Base-by-base conservation (phyloP, 2,329 filamentous ascomycete species). In the Exophiala spinifera region DNA sequence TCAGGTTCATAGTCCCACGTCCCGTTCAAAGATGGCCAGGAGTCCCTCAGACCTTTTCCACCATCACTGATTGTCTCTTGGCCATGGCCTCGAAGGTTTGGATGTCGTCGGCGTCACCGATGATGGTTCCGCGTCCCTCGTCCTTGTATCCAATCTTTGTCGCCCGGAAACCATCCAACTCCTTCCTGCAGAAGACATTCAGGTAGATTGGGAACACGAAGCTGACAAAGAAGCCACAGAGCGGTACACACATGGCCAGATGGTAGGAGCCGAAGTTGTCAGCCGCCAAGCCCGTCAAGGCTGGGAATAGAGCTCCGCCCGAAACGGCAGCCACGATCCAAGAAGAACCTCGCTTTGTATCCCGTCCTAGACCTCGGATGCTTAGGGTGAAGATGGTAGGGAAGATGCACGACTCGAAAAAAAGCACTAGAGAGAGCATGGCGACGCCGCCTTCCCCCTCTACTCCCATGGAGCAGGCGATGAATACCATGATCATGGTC, bases 391-490 rank as follows among this genome's bases (percentile, higher is more conserved):
- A 90, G 56, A 94, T 85, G 1, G 91, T 84, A 0, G 91, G 90
- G 77, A 89, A 95, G 63, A 89, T 82, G 48, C 90, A 89, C 0
- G 86, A 88, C 69, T 92, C 89, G 65, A 88, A 89, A 70, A 95
- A 89, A 61, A 89, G 84, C 59, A 88, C 87, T 15, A 91, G 63
- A 28, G 85, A 76, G 2, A 88, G 73, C 61, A 89, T 85, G 17
- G 69, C 71, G 59, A 82, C 71, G 46, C 79, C 79, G 2, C 66
- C 72, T 61, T 80, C 73, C 21, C 72, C 72, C 15, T 68, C 66
- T 57, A 78, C 72, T 0, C 76, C 77, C 25, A 79, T 79, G 1
- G 75, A 66, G 0, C 77, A 75, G 1, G 76, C 74, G 42, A 79
- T 70, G 62, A 89, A 73, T 42, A 87, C 76, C 66, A 89, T 81